Conservation (phyloP, 805 yeast genomes). For the Candida schatavii region DNA sequence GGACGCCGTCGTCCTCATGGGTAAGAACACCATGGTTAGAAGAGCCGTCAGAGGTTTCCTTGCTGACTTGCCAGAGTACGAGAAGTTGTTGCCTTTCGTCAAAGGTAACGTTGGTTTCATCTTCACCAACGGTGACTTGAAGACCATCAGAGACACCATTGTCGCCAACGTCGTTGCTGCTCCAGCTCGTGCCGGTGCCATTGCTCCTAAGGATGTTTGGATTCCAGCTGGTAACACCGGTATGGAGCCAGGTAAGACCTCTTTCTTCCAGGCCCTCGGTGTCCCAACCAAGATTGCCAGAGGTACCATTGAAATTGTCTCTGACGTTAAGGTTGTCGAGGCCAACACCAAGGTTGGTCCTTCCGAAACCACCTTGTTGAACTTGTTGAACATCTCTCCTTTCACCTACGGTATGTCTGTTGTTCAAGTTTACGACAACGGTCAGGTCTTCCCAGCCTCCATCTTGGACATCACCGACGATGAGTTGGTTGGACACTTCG, state of each 20-base stretch:
- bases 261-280: slow-evolving; percentile 99
- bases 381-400: slow-evolving; percentile 99
- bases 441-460: slow-evolving; percentile 95
- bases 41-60: slow-evolving; percentile 98
- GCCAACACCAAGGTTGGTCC: slow-evolving; percentile 92
- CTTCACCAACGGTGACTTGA: slow-evolving; percentile 96
- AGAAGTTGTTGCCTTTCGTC: slow-evolving; percentile 90
- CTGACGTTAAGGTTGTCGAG: slow-evolving; percentile 93
- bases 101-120: slow-evolving; percentile 99
- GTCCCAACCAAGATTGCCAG: slow-evolving; percentile 99
- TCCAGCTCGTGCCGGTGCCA: slow-evolving; percentile 99
- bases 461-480: slow-evolving; percentile 98
- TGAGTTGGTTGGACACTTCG: slow-evolving; percentile 89
- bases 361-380: slow-evolving; percentile 97
- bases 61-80: slow-evolving; percentile 91
- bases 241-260: slow-evolving; percentile 99
- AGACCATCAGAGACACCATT: slow-evolving; percentile 85
- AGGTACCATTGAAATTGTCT: slow-evolving; percentile 99
- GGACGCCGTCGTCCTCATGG: slow-evolving; percentile 95
- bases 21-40: slow-evolving; percentile 99
- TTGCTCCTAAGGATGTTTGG: slow-evolving; percentile 97
- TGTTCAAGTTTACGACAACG: slow-evolving; percentile 96
- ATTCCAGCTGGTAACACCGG: slow-evolving; percentile 99
- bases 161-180: slow-evolving; percentile 97
- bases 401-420: slow-evolving; percentile 98